Evolutionary conservation across 1,284 basidiomycete genomes (phyloP).

Genomic region (Boletus semigastroideus): DNA sequence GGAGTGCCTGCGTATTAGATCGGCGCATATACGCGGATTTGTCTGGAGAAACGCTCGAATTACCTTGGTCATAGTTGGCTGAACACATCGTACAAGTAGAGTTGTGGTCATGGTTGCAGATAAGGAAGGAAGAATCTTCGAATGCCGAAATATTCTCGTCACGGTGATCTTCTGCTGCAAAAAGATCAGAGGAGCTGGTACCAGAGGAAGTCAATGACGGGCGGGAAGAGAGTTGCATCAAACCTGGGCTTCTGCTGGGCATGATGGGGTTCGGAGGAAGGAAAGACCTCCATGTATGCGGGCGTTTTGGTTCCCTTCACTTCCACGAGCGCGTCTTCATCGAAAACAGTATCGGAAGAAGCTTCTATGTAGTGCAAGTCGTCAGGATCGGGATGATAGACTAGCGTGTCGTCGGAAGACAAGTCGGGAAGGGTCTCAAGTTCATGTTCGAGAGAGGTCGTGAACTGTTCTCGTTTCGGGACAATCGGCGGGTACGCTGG

Average conservation of each 20-base stretch:
- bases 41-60: slow-evolving; percentile 8
- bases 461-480: slow-evolving; percentile 15
- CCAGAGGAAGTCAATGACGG: slow-evolving; percentile 16
- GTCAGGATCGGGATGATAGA: slow-evolving; percentile 8
- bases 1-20: slow-evolving; percentile 8
- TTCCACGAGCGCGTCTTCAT: slow-evolving; percentile 6
- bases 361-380: slow-evolving; percentile 12
- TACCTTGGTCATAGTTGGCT: slow-evolving; percentile 20
- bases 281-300: slow-evolving; percentile 20
- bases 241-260: slow-evolving; percentile 15
- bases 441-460: slow-evolving; percentile 3
- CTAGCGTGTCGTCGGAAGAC: slow-evolving; percentile 29
- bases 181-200: slow-evolving; percentile 8
- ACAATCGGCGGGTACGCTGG: slow-evolving; percentile 4
- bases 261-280: neutral
- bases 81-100: slow-evolving; percentile 25
- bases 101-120: slow-evolving; percentile 22
- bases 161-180: neutral
- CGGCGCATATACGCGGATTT: slow-evolving; percentile 18
- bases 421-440: slow-evolving; percentile 5
- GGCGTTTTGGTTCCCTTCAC: neutral
- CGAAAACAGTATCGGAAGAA: slow-evolving; percentile 29
- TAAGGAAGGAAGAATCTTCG: neutral
- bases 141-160: neutral
- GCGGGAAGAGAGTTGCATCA: slow-evolving; percentile 5